Evolutionary conservation across 306 rosid species (phyloP).

Genomic region (Prunus kanzakura): DNA sequence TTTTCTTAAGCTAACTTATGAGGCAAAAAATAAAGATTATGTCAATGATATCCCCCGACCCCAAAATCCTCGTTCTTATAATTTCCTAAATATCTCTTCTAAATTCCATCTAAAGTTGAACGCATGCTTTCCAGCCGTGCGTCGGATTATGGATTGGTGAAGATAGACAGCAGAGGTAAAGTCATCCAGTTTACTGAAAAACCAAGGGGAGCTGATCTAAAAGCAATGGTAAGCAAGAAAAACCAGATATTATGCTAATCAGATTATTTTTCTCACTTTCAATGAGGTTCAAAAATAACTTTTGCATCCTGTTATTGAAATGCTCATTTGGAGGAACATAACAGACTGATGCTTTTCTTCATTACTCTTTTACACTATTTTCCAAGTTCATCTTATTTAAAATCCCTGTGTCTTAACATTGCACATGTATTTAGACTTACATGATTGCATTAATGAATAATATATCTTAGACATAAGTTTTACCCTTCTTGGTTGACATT

Average conservation of each 20-base stretch:
- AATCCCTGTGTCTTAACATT: neutral
- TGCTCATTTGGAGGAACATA: neutral
- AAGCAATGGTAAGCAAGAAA: constrained; percentile 63
- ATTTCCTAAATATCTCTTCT: neutral
- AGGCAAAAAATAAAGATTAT: neutral
- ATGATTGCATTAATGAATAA: neutral
- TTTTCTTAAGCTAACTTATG: neutral
- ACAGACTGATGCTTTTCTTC: neutral
- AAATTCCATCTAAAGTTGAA: neutral
- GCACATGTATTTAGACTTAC: neutral
- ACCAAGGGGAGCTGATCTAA: constrained; percentile 66
- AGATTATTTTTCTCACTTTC: constrained; percentile 1
- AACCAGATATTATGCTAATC: neutral
- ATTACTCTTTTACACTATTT: neutral
- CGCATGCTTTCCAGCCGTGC: constrained; percentile 67
- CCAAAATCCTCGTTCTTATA: neutral
- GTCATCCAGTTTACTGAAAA: constrained; percentile 69
- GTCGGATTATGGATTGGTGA: constrained; percentile 81
- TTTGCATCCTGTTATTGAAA: neutral
- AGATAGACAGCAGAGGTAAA: constrained; percentile 66
- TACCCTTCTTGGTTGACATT: constrained; percentile 25
- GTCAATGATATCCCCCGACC: neutral
- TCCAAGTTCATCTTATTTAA: neutral
- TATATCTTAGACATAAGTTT: neutral
- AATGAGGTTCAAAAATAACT: neutral